These are phyloP conservation scores for Aleurites moluccanus DNA, from an alignment of 441 rosid genomes.

Conservation along the genomic window DNA sequence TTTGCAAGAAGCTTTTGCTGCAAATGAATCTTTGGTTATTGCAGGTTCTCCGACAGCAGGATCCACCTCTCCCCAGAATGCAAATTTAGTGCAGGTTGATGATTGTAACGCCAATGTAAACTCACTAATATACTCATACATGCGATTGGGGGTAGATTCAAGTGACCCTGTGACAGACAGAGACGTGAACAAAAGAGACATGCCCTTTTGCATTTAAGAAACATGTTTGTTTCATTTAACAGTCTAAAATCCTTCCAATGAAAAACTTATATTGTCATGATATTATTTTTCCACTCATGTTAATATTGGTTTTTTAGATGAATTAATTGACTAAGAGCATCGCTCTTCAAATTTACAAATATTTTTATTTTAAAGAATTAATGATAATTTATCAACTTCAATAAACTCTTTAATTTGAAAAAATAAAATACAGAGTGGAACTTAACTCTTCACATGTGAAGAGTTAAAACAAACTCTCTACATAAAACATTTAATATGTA, in stretches of 20 bases:
- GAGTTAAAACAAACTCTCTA: too few species aligned
- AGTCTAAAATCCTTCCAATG: neutral
- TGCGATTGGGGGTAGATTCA: slow-evolving; percentile 53
- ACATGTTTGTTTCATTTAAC: neutral
- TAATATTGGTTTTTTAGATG: neutral
- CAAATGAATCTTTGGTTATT: slow-evolving; percentile 13
- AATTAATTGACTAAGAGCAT: neutral
- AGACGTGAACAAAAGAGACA: slow-evolving; percentile 74
- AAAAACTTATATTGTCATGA: neutral
- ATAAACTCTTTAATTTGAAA: too few species aligned
- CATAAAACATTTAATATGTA: too few species aligned
- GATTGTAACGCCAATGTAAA: slow-evolving; percentile 28
- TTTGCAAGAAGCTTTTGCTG: slow-evolving; percentile 9
- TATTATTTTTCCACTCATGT: neutral
- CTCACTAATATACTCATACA: slow-evolving; percentile 44
- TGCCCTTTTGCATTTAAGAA: slow-evolving; percentile 21
- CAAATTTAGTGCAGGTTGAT: slow-evolving; percentile 26
- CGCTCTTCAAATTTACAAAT: too few species aligned
- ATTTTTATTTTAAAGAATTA: too few species aligned
- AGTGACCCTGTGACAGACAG: slow-evolving; percentile 50
- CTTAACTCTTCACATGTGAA: too few species aligned
- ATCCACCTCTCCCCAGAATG: slow-evolving; percentile 23
- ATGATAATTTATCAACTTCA: too few species aligned
- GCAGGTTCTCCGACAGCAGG: slow-evolving; percentile 46
- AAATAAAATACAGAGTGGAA: too few species aligned